These are phyloP conservation scores for Cryoendolithus antarcticus DNA, from an alignment of 2,329 filamentous ascomycete genomes.

Conservation along the genomic window DNA sequence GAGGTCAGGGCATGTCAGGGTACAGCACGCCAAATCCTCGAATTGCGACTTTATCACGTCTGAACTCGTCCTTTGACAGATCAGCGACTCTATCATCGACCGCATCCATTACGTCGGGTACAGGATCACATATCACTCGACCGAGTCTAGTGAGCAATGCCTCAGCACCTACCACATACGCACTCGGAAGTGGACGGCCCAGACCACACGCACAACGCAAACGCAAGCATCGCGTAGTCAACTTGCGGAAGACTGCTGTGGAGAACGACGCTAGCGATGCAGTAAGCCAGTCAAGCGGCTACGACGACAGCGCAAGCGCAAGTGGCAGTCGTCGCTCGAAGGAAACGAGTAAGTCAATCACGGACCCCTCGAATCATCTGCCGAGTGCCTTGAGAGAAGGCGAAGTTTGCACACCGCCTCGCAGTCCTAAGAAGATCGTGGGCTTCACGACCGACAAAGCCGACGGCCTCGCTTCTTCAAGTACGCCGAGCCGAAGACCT, in stretches of 20 bases:
- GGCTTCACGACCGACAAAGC: constrained; percentile 16
- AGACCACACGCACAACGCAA: constrained; percentile 55
- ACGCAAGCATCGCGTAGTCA: constrained; percentile 74
- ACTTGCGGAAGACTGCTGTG: constrained; percentile 53
- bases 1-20: constrained; percentile 43
- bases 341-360: constrained; percentile 42
- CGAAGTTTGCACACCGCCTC: constrained; percentile 35
- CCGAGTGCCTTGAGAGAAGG: constrained; percentile 18
- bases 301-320: constrained; percentile 18
- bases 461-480: background rate
- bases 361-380: constrained; percentile 37
- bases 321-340: constrained; percentile 29
- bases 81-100: constrained; percentile 33
- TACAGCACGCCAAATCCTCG: constrained; percentile 29
- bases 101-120: constrained; percentile 52
- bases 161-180: constrained; percentile 37
- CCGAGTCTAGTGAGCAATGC: constrained; percentile 53
- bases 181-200: constrained; percentile 47
- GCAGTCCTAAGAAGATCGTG: constrained; percentile 30
- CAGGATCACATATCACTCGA: constrained; percentile 54
- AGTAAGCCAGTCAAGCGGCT: constrained; percentile 39
- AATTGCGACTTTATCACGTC: constrained; percentile 32
- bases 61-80: constrained; percentile 43
- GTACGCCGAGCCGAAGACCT: constrained; percentile 5
- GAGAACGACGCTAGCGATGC: constrained; percentile 29